Conservation (phyloP, 305 asterid species). For the Stenogyne calaminthoides region DNA sequence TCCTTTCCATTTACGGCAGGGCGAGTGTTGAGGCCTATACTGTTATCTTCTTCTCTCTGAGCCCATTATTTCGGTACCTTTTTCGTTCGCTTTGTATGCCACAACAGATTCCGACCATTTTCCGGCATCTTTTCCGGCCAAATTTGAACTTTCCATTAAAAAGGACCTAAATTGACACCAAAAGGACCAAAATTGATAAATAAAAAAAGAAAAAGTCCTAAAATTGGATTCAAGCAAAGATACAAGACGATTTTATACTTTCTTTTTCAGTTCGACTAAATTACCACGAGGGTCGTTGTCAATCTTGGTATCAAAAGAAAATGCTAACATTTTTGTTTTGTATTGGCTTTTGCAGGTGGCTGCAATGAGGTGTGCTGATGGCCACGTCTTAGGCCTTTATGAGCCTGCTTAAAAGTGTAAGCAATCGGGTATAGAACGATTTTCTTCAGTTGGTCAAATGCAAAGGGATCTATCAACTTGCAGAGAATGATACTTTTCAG, state of each 20-base stretch:
- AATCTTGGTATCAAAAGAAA: not conserved
- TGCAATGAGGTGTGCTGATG: constrained; percentile 69
- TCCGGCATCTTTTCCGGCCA: no score
- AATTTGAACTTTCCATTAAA: no score
- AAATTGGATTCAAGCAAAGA: no score
- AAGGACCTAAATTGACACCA: no score
- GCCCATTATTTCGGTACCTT: no score
- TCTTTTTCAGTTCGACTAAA: not conserved
- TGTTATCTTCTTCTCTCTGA: no score
- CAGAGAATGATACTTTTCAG: not conserved
- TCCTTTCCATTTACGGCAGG: no score
- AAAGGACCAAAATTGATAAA: no score
- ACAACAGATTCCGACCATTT: no score
- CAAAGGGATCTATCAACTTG: not conserved
- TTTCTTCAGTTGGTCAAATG: not conserved
- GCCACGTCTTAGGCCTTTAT: constrained; percentile 68
- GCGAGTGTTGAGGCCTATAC: no score
- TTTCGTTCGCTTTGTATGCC: no score
- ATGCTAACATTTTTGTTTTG: not conserved
- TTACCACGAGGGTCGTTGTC: not conserved
- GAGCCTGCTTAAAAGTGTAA: constrained; percentile 49
- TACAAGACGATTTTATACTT: not conserved
- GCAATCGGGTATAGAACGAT: not conserved
- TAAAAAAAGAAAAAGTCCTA: no score
- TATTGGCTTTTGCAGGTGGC: constrained; percentile 50